Evolutionary conservation across 2,329 filamentous ascomycete genomes (phyloP), one percentile per base, ranked within the genome.

Genomic region (Aspergillus hortae): DNA sequence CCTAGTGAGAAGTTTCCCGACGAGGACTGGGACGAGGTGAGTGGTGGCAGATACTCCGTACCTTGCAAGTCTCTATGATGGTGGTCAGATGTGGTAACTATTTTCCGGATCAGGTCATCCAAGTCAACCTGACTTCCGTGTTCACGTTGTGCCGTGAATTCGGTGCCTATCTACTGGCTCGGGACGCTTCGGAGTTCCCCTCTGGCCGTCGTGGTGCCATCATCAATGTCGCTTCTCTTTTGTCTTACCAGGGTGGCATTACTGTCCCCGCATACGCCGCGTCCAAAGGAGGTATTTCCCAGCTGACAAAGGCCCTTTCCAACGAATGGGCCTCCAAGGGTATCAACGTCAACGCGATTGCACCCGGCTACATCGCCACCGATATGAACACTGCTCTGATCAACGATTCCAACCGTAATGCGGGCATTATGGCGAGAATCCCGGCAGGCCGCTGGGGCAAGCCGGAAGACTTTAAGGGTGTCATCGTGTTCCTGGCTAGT

Each of bases 321-420:
- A 96, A 96, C 67, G 89, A 95, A 74, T 96, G 91, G 91, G 84
- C 86, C 0, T 71, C 77, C n/a, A 80, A 84, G 64, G 90, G 90
- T 2, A 80, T 96, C 54, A 89, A 81, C 0, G 90, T 95, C 35
- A 96, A 96, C 70, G 89, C 88, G 5, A 89, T 96, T 66, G 90
- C 90, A 2, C 91, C 91, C 0, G 91, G 91, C 0, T 96, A 96
- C 71, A 89, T 95, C 61, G 88, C 83, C 46, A 96, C 91, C n/a
- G 91, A 96, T 55, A 96, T 96, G 92, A 96, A 96, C 69, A 81
- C 80, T 59, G 91, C 90, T 2, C 72, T 96, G 64, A 82, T 95
- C 41, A 81, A 85, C 46, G 85, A 96, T 69, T 71, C 81, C 62
- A 82, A 80, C 60, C 77, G 91, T 33, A 80, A 88, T 54, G 82